A percentile compares a stretch with the other conserved stretches of the same genome.
Evolutionary conservation across 768 basidiomycete species (phyloP).

Genomic region (Tricholoma flavovirens): DNA sequence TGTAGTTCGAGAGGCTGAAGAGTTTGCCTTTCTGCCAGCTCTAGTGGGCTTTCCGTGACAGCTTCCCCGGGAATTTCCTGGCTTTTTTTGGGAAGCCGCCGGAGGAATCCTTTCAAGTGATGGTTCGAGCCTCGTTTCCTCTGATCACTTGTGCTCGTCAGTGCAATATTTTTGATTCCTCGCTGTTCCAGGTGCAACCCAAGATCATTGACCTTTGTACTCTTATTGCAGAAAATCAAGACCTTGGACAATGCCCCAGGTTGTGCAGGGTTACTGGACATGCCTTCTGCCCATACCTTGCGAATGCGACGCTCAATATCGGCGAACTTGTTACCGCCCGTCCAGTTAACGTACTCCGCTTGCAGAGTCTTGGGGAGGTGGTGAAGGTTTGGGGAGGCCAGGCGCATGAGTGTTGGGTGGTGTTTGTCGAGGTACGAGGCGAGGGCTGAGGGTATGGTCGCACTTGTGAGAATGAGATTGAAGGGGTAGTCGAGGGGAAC

Average conservation of each 20-base stretch:
- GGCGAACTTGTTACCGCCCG: constrained; percentile 73
- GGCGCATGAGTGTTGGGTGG: constrained; percentile 62
- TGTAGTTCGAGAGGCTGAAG: constrained; percentile 6
- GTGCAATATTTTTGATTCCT: constrained; percentile 56
- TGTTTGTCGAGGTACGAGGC: constrained; percentile 54
- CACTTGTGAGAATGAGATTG: constrained; percentile 76
- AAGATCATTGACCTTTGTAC: constrained; percentile 59
- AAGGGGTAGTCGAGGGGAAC: constrained; percentile 57
- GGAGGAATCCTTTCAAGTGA: constrained; percentile 73
- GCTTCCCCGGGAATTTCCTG: constrained; percentile 7
- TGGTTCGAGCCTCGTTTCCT: constrained; percentile 66
- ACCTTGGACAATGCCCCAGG: constrained; percentile 50
- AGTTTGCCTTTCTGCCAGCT: neutral
- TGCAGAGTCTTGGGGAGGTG: constrained; percentile 64
- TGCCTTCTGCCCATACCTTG: constrained; percentile 70
- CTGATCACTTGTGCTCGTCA: constrained; percentile 57
- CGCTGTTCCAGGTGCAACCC: constrained; percentile 51
- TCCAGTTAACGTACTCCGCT: constrained; percentile 70
- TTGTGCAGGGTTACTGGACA: constrained; percentile 18
- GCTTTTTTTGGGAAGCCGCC: constrained; percentile 12
- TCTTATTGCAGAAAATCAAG: constrained; percentile 81
- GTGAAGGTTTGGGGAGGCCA: constrained; percentile 78
- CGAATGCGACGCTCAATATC: constrained; percentile 75
- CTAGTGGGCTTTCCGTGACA: constrained; percentile 4
- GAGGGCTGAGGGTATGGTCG: constrained; percentile 80